A percentile compares a stretch with the other conserved stretches of the same genome.
phyloP scores from a whole-genome alignment of 352 stramenopile species.

The Globisporangium heterothallicum region DNA sequence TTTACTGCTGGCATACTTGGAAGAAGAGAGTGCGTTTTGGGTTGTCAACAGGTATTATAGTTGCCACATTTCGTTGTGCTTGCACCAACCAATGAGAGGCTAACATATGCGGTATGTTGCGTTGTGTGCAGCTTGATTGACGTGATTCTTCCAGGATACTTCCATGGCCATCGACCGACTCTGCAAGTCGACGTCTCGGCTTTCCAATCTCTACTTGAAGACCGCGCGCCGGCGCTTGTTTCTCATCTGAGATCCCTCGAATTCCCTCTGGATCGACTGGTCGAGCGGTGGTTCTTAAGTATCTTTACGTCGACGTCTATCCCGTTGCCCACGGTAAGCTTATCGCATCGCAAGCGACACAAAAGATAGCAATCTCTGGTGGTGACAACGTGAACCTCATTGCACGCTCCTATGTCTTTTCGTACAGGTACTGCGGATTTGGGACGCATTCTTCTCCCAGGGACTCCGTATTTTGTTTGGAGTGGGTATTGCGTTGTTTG shows the following conservation, averaged over 20 bases:
- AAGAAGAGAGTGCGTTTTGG: conserved; percentile 79
- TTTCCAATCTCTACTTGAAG: conserved; percentile 49
- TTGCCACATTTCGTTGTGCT: not conserved
- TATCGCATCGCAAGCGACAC: not conserved
- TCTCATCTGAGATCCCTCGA: conserved; percentile 43
- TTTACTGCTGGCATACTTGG: conserved; percentile 64
- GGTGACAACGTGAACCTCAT: too few species aligned
- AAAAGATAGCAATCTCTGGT: too few species aligned
- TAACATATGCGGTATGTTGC: not conserved
- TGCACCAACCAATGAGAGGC: not conserved
- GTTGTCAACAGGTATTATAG: conserved; percentile 65
- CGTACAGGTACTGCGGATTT: conserved; percentile 59
- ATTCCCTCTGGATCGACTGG: conserved; percentile 47
- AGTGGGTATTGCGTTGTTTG: conserved; percentile 58
- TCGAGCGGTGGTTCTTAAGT: conserved; percentile 73
- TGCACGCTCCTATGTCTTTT: not conserved
- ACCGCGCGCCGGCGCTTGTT: conserved; percentile 41
- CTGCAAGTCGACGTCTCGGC: conserved; percentile 63
- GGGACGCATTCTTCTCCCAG: conserved; percentile 75
- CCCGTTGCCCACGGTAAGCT: conserved; percentile 57
- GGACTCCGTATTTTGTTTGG: conserved; percentile 68
- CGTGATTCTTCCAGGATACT: conserved; percentile 65
- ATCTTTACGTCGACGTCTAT: conserved; percentile 65
- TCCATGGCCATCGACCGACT: conserved; percentile 65
- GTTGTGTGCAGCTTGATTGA: conserved; percentile 44